Evolutionary conservation across 176 grass and related monocot species (phyloP).

Genomic region (Triticum monococcum): DNA sequence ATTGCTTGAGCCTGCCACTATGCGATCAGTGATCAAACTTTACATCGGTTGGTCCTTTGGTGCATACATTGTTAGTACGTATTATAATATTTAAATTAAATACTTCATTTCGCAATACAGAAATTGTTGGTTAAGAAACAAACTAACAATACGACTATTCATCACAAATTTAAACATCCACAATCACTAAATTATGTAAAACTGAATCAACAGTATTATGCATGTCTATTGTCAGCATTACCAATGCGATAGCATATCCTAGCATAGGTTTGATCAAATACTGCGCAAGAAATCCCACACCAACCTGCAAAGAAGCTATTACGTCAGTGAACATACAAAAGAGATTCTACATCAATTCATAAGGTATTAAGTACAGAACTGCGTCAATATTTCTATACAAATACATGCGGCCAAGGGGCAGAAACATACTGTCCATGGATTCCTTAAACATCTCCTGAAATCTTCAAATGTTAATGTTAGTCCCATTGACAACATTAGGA

Average conservation of each 20-base stretch:
- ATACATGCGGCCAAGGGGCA: constrained; percentile 13
- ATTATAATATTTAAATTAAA: neutral
- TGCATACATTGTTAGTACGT: neutral
- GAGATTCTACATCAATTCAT: constrained; percentile 7
- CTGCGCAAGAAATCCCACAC: constrained; percentile 88
- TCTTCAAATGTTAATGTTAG: constrained; percentile 93
- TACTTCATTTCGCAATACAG: neutral
- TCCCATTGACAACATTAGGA: constrained; percentile 97
- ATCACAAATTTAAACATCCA: constrained; percentile 13
- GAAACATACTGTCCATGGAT: constrained; percentile 92
- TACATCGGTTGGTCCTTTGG: neutral
- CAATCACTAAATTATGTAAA: neutral
- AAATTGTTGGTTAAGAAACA: neutral
- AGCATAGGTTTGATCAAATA: constrained; percentile 88
- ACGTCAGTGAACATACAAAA: constrained; percentile 32
- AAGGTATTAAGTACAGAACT: constrained; percentile 7
- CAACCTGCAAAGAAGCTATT: constrained; percentile 65
- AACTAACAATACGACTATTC: neutral
- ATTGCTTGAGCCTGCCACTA: neutral
- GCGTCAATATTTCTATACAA: constrained; percentile 20
- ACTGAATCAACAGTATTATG: constrained; percentile 5
- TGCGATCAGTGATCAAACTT: constrained; percentile 9
- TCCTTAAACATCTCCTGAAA: constrained; percentile 96
- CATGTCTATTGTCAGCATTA: constrained; percentile 38
- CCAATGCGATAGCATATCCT: constrained; percentile 73